phyloP scores from a whole-genome alignment of 176 grass and related monocot genomes.

The Olyra latifolia region DNA sequence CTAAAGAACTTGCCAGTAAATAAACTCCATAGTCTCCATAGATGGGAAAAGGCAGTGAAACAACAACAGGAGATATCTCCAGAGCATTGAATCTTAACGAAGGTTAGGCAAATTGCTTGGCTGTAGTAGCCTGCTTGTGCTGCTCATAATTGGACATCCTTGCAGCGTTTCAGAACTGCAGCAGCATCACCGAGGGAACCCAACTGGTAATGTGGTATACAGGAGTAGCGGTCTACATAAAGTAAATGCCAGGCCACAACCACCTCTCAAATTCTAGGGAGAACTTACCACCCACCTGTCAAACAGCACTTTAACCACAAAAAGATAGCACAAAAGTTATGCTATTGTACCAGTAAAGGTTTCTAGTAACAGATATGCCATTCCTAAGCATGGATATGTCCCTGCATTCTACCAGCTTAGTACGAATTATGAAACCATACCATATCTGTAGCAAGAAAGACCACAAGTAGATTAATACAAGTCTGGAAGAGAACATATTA shows the following conservation, averaged over 20 bases:
- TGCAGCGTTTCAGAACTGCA: neutral
- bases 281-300: neutral
- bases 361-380: neutral
- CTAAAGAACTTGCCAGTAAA: neutral
- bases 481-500: neutral
- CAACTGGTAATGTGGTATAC: neutral
- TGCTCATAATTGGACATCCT: neutral
- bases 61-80: neutral
- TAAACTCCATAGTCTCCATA: neutral
- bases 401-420: neutral
- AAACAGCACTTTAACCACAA: neutral
- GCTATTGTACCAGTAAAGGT: neutral
- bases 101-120: neutral
- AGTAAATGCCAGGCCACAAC: neutral
- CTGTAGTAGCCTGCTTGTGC: neutral
- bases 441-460: neutral
- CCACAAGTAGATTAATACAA: neutral
- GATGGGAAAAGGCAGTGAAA: neutral
- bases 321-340: neutral
- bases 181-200: neutral
- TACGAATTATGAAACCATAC: neutral
- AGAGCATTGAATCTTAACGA: neutral
- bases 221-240: neutral
- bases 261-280: neutral
- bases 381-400: neutral